Conservation (phyloP, 2,329 filamentous ascomycete species). For the Aspergillus pseudoterreus region DNA sequence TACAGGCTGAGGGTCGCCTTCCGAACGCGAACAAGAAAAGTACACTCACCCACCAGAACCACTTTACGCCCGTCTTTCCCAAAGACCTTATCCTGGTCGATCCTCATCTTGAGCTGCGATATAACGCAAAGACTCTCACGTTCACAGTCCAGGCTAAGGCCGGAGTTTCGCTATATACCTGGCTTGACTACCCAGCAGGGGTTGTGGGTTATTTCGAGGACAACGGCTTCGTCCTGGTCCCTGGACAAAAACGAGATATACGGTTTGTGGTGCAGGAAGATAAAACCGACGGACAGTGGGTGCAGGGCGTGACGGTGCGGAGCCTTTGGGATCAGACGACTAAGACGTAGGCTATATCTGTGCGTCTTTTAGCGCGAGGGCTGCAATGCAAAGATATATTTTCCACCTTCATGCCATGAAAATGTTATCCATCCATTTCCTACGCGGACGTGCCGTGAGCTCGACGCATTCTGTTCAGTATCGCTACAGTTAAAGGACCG, state of each 20-base stretch:
- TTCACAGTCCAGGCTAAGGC: conserved; percentile 48
- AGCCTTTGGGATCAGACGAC: conserved; percentile 50
- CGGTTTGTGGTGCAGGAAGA: conserved; percentile 46
- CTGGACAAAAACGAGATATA: conserved; percentile 45
- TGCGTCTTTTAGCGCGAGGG: too few species aligned
- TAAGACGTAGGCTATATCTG: neutral
- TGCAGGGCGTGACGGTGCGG: conserved; percentile 45
- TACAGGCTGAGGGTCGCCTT: conserved; percentile 44
- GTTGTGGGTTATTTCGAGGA: conserved; percentile 51
- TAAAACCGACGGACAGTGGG: conserved; percentile 43
- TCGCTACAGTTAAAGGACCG: too few species aligned
- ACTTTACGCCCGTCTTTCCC: conserved; percentile 48
- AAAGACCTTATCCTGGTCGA: conserved; percentile 47
- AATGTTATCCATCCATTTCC: too few species aligned
- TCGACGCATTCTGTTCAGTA: too few species aligned
- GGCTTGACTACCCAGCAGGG: conserved; percentile 51
- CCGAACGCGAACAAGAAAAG: conserved; percentile 41
- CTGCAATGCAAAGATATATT: too few species aligned
- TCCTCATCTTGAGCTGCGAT: conserved; percentile 43
- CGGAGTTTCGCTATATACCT: conserved; percentile 53
- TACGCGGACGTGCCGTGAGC: too few species aligned
- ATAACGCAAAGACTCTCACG: conserved; percentile 25
- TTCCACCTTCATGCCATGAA: too few species aligned
- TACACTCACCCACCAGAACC: conserved; percentile 50
- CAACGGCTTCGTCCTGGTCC: conserved; percentile 51